Evolutionary conservation across 495 filamentous ascomycete genomes (phyloP).

Genomic region (Durotheca rogersii): DNA sequence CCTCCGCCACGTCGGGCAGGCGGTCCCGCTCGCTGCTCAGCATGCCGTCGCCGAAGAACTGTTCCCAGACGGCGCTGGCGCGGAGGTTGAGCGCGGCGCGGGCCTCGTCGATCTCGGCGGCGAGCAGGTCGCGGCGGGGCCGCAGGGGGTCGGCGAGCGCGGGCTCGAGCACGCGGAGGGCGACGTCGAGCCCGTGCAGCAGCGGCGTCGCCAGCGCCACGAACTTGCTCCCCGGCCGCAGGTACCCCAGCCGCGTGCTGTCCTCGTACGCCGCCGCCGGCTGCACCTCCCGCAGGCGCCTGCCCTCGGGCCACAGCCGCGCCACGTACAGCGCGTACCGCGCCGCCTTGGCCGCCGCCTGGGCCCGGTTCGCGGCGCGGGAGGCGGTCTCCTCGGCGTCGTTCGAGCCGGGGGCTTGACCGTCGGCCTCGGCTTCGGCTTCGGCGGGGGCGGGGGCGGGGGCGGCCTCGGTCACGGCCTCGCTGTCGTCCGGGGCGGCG

Average conservation of each 20-base stretch:
- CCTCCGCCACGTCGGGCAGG: too few species aligned
- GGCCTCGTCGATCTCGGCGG: conserved; percentile 27
- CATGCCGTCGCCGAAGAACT: too few species aligned
- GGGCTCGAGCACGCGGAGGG: conserved; percentile 39
- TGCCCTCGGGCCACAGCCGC: conserved; percentile 38
- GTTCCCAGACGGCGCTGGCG: too few species aligned
- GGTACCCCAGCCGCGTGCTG: conserved; percentile 27
- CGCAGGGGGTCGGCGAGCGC: conserved; percentile 35
- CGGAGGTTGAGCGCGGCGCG: too few species aligned
- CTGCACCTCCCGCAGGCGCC: conserved; percentile 37
- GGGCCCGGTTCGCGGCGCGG: conserved; percentile 25
- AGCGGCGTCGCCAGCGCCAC: conserved; percentile 34
- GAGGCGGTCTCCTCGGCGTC: too few species aligned
- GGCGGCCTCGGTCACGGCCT: conserved; percentile 30
- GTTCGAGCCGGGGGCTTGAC: too few species aligned
- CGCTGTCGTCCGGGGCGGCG: conserved; percentile 23
- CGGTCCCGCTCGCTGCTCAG: too few species aligned
- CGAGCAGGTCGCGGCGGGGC: conserved; percentile 31
- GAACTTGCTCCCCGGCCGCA: conserved; percentile 28
- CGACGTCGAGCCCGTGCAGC: conserved; percentile 43
- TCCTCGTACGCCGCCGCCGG: conserved; percentile 26
- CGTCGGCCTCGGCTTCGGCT: conserved; percentile 28
- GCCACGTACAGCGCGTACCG: conserved; percentile 41
- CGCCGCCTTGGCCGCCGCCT: conserved; percentile 30
- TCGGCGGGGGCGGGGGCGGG: conserved; percentile 24